Conservation (phyloP, 805 yeast genomes). For the Cyberlindnera bimundalis region DNA sequence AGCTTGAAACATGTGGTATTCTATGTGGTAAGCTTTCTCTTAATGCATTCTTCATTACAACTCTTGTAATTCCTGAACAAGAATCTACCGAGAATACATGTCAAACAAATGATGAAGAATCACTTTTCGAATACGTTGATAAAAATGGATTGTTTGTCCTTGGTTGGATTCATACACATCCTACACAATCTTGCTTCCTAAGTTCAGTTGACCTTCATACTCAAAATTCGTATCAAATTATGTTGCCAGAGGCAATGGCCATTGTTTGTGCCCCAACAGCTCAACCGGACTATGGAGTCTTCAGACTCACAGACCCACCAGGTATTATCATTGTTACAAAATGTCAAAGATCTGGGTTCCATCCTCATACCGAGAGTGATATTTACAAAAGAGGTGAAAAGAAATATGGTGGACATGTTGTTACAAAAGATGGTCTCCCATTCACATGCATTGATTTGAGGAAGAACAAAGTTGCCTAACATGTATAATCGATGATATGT, state of each 20-base stretch:
- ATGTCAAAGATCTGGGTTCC: constrained; percentile 51
- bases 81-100: constrained; percentile 62
- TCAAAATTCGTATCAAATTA: constrained; percentile 63
- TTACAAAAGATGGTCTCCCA: constrained; percentile 42
- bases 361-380: constrained; percentile 53
- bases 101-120: constrained; percentile 56
- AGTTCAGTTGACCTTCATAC: constrained; percentile 67
- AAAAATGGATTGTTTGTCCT: constrained; percentile 53
- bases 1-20: constrained; percentile 65
- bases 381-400: constrained; percentile 47
- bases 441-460: constrained; percentile 50
- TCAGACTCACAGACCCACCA: constrained; percentile 62
- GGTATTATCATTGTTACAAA: constrained; percentile 54
- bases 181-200: constrained; percentile 67
- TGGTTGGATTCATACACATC: constrained; percentile 77
- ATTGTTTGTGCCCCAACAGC: constrained; percentile 59
- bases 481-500: too few species aligned
- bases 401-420: constrained; percentile 45
- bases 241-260: constrained; percentile 68
- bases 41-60: constrained; percentile 61
- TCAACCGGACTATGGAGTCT: constrained; percentile 45
- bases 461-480: neutral
- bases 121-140: constrained; percentile 53
- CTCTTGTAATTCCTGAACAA: constrained; percentile 60
- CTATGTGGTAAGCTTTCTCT: constrained; percentile 58